Evolutionary conservation across 768 basidiomycete species (phyloP).

Genomic region (Paxillus rubicundulus): DNA sequence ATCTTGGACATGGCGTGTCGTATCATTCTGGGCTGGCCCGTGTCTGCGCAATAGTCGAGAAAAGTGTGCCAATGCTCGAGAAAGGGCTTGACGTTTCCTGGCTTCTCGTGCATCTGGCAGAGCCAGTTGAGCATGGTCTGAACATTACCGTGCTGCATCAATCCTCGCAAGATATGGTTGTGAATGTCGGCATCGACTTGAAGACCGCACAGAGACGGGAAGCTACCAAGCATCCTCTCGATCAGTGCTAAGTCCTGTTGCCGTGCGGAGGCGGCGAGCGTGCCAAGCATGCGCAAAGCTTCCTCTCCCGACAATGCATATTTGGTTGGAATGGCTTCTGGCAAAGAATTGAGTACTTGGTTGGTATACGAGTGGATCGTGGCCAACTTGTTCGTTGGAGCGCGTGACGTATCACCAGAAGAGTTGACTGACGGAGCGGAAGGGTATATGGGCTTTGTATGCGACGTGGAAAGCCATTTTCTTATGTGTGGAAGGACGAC

Average conservation of each 20-base stretch:
- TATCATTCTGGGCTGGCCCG: constrained; percentile 25
- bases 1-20: constrained; percentile 35
- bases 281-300: constrained; percentile 39
- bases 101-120: constrained; percentile 47
- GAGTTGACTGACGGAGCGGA: background rate
- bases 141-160: constrained; percentile 44
- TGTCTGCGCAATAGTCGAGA: constrained; percentile 39
- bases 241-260: constrained; percentile 54
- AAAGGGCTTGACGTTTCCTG: constrained; percentile 45
- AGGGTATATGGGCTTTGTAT: constrained; percentile 7
- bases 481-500: constrained; percentile 12
- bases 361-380: constrained; percentile 22
- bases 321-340: constrained; percentile 6
- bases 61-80: constrained; percentile 55
- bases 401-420: constrained; percentile 12
- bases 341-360: constrained; percentile 21
- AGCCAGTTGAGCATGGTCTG: constrained; percentile 51
- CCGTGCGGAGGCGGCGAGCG: constrained; percentile 51
- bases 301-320: constrained; percentile 22
- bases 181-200: constrained; percentile 46
- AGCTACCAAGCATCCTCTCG: constrained; percentile 49
- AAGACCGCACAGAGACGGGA: constrained; percentile 47
- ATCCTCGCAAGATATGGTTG: constrained; percentile 45
- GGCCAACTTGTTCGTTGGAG: constrained; percentile 17
- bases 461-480: constrained; percentile 21